A percentile compares a stretch with the other conserved stretches of the same genome.
phyloP scores from a whole-genome alignment of 208 protist genomes.

The Crithidia sp. region DNA sequence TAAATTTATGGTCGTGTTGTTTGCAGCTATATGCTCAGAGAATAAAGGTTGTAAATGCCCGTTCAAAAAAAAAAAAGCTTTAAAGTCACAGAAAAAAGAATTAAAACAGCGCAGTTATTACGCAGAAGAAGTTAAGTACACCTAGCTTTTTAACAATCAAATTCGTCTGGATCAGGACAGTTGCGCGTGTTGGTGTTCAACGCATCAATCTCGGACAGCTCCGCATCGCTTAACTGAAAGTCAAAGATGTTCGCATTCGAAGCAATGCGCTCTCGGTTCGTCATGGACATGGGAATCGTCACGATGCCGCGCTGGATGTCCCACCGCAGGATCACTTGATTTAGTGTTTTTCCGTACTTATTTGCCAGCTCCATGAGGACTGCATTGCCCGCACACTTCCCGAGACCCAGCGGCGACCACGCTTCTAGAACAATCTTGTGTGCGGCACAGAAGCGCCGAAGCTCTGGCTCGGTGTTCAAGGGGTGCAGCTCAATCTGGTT shows the following conservation, averaged over 20 bases:
- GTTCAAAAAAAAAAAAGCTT: no score
- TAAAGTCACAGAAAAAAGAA: no score
- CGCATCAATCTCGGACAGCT: constrained; percentile 62
- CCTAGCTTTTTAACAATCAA: constrained; percentile 26
- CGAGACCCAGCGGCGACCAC: constrained; percentile 83
- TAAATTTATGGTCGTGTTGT: no score
- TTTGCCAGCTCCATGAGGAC: constrained; percentile 51
- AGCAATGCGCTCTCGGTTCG: constrained; percentile 68
- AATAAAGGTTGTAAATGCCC: no score
- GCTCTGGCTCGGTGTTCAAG: constrained; percentile 49
- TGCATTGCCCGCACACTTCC: constrained; percentile 38
- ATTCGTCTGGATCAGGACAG: constrained; percentile 47
- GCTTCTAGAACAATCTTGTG: constrained; percentile 81
- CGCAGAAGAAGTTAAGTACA: no score
- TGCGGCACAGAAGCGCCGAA: constrained; percentile 68
- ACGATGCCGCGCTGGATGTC: constrained; percentile 66
- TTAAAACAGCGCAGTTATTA: no score
- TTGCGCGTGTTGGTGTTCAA: constrained; percentile 56
- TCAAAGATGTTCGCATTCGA: constrained; percentile 90
- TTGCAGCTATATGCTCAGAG: no score
- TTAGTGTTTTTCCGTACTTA: constrained; percentile 49
- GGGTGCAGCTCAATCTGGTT: constrained; percentile 93
- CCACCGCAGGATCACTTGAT: constrained; percentile 84
- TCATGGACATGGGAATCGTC: constrained; percentile 85
- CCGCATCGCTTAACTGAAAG: constrained; percentile 78